These are phyloP conservation scores for Taxillus chinensis DNA, from an alignment of 164 flowering plant genomes.

Conservation along the genomic window DNA sequence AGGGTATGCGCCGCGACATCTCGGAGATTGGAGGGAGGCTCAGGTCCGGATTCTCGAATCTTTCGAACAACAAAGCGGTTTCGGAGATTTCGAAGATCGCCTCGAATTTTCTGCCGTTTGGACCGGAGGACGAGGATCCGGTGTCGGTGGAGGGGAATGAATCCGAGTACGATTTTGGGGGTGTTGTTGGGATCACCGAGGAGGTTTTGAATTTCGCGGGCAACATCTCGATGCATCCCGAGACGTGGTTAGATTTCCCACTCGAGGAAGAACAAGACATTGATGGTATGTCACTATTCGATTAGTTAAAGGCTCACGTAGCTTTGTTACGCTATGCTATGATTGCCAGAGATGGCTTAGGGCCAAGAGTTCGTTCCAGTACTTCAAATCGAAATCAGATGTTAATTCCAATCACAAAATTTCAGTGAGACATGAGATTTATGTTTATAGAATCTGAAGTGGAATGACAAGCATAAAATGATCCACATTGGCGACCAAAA, in stretches of 20 bases:
- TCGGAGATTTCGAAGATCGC: slow-evolving; percentile 37
- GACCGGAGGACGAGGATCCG: slow-evolving; percentile 11
- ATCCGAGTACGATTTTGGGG: slow-evolving; percentile 12
- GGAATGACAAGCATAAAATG: too few relatives aligned
- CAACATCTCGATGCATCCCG: slow-evolving; percentile 90
- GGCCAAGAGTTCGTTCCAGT: too few relatives aligned
- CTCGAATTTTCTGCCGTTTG: slow-evolving; percentile 29
- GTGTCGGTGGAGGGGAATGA: slow-evolving; percentile 15
- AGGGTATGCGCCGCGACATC: slow-evolving; percentile 23
- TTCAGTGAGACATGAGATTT: too few relatives aligned
- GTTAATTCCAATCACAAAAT: too few relatives aligned
- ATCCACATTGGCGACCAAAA: too few relatives aligned
- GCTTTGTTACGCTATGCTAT: too few relatives aligned
- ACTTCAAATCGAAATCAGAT: too few relatives aligned
- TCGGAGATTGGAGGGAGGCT: slow-evolving; percentile 37
- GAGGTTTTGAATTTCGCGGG: slow-evolving; percentile 81
- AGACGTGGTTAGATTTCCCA: slow-evolving; percentile 98
- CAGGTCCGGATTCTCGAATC: slow-evolving; percentile 6
- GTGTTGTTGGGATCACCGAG: slow-evolving; percentile 63
- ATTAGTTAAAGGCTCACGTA: background rate
- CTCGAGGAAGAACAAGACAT: slow-evolving; percentile 74
- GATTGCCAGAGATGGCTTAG: too few relatives aligned
- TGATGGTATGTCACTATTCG: slow-evolving; percentile 42
- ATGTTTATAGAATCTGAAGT: too few relatives aligned
- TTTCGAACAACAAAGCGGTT: slow-evolving; percentile 14